A percentile compares a stretch with the other conserved stretches of the same genome.
Conservation (phyloP, 495 filamentous ascomycete species). For the Tuber magnatum region DNA sequence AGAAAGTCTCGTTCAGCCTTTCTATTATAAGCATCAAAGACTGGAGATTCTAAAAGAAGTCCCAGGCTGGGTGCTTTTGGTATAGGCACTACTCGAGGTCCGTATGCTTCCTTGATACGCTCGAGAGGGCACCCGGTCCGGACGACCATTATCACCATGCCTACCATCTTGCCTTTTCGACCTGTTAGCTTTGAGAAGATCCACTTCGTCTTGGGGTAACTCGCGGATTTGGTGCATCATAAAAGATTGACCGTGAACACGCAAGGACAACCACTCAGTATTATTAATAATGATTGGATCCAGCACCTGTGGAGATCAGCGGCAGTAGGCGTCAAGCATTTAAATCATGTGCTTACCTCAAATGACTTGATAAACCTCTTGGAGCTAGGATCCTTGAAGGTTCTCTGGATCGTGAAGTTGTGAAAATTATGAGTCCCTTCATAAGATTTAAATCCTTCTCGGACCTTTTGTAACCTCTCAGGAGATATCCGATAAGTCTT, state of each 20-base stretch:
- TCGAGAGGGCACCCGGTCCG: constrained; percentile 65
- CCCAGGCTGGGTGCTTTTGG: constrained; percentile 89
- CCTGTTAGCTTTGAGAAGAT: neutral
- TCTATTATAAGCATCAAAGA: constrained; percentile 79
- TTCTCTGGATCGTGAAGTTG: constrained; percentile 92
- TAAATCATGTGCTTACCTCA: constrained; percentile 44
- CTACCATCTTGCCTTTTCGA: constrained; percentile 59
- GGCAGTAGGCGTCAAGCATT: neutral
- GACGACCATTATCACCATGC: constrained; percentile 75
- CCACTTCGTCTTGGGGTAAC: constrained; percentile 4
- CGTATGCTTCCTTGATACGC: constrained; percentile 63
- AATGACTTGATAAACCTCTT: constrained; percentile 88
- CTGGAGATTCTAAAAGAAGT: constrained; percentile 77
- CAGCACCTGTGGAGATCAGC: constrained; percentile 39
- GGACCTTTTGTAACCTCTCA: constrained; percentile 61
- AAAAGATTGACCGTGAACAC: constrained; percentile 94
- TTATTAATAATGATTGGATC: constrained; percentile 75
- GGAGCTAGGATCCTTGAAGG: constrained; percentile 65
- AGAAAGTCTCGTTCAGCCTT: constrained; percentile 50
- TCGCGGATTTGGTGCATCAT: constrained; percentile 99
- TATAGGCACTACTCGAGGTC: constrained; percentile 62
- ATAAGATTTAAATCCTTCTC: constrained; percentile 62
- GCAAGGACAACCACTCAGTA: constrained; percentile 89
- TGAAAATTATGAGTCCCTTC: constrained; percentile 81
- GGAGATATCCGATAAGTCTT: constrained; percentile 70